Percentiles rank a stretch among this genome's conserved stretches.
phyloP scores from a whole-genome alignment of 371 early-diverging fungal species.

The Caulochytrium protostelioides region DNA sequence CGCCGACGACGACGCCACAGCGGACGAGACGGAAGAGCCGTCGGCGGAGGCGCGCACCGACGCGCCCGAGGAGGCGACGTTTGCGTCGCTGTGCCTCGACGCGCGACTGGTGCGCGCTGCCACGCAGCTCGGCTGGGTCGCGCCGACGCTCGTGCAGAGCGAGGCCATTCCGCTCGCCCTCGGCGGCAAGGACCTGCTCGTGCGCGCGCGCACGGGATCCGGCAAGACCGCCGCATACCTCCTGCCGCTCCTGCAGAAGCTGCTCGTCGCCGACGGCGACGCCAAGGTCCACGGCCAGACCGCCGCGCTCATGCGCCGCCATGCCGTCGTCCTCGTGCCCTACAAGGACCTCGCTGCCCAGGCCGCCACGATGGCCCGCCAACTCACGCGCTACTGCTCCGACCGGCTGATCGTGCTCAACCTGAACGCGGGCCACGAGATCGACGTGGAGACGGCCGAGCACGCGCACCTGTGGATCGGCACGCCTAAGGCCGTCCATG shows the following conservation, averaged over 20 bases:
- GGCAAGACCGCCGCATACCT: slow-evolving; percentile 98
- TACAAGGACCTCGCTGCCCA: slow-evolving; percentile 91
- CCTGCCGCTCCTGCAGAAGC: slow-evolving; percentile 78
- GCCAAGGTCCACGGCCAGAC: neutral
- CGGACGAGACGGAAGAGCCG: no score
- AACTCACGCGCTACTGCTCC: slow-evolving; percentile 47
- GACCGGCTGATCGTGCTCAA: no score
- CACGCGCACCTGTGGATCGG: no score
- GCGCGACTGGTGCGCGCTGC: slow-evolving; percentile 66
- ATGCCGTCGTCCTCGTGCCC: no score
- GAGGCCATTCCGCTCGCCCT: slow-evolving; percentile 85
- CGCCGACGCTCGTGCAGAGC: slow-evolving; percentile 87
- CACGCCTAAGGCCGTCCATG: no score
- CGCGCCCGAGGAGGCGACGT: no score
- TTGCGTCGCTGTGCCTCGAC: slow-evolving; percentile 51
- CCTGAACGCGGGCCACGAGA: no score
- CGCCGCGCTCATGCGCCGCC: no score
- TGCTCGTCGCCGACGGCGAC: slow-evolving; percentile 46
- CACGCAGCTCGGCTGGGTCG: slow-evolving; percentile 46
- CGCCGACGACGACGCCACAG: no score
- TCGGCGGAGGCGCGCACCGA: no score
- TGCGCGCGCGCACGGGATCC: slow-evolving; percentile 95
- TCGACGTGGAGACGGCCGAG: no score
- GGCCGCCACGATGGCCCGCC: slow-evolving; percentile 48
- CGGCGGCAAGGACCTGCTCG: slow-evolving; percentile 86